Evolutionary conservation across 108 stramenopile species (phyloP).

Genomic region (Nannochloropsis gaditana): DNA sequence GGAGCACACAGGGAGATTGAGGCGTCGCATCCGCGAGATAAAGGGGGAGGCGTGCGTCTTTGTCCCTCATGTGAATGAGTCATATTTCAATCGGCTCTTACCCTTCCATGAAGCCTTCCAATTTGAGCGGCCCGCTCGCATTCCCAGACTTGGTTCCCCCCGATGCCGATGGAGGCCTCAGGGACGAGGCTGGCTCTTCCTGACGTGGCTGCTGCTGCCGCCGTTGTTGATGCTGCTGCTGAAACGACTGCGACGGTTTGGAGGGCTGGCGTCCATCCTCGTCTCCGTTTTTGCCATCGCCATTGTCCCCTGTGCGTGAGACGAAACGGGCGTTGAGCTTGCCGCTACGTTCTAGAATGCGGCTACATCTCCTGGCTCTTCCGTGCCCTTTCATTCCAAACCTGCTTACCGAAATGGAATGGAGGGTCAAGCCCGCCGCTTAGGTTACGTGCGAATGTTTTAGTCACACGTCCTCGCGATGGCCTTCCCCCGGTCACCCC

Average conservation of each 20-base stretch:
- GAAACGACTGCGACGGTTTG: not conserved
- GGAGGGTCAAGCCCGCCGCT: not conserved
- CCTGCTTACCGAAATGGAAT: not conserved
- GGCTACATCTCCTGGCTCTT: not conserved
- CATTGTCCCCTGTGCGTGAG: not conserved
- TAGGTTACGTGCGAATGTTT: not conserved
- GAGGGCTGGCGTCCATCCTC: not conserved
- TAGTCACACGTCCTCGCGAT: not conserved
- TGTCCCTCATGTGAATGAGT: not conserved
- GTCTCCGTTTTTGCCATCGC: not conserved
- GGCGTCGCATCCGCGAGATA: not conserved
- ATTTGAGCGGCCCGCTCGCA: not conserved
- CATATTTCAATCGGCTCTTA: not conserved
- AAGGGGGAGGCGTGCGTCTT: not conserved
- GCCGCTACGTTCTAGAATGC: not conserved
- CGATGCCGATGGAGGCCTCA: not conserved
- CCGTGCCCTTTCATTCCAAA: not conserved
- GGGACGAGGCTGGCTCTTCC: not conserved
- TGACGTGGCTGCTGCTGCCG: not conserved
- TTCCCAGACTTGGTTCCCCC: not conserved
- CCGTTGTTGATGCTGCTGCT: not conserved
- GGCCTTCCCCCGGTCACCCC: not conserved
- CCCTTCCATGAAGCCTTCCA: slow-evolving; percentile 10
- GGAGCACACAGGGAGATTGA: not conserved
- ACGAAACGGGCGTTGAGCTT: not conserved